These are phyloP conservation scores for Pelargonium australe DNA, from an alignment of 441 rosid genomes.

Conservation along the genomic window DNA sequence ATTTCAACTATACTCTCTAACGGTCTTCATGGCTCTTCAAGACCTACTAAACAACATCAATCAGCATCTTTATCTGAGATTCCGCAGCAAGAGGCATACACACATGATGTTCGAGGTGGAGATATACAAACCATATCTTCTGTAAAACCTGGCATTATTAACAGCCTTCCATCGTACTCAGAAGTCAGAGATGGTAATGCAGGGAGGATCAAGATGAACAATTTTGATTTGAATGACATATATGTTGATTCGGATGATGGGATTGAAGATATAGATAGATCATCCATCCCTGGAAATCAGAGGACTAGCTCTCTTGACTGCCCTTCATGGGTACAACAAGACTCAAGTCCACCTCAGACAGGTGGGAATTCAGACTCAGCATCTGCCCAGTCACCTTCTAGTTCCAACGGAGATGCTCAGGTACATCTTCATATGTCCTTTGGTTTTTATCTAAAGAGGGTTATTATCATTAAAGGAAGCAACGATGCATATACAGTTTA, in stretches of 20 bases:
- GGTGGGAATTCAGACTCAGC: slow-evolving; percentile 92
- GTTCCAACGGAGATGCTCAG: slow-evolving; percentile 82
- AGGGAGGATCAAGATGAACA: slow-evolving; percentile 55
- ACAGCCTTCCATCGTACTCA: slow-evolving; percentile 25
- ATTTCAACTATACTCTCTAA: slow-evolving; percentile 36
- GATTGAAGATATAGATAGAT: slow-evolving; percentile 63
- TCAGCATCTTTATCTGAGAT: slow-evolving; percentile 32
- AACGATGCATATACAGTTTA: neutral
- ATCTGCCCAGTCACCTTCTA: slow-evolving; percentile 91
- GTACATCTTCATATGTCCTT: slow-evolving; percentile 27
- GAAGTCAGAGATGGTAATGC: slow-evolving; percentile 32
- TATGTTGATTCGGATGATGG: slow-evolving; percentile 81
- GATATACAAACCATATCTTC: slow-evolving; percentile 21
- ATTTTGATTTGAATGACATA: slow-evolving; percentile 81
- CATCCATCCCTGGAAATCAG: slow-evolving; percentile 49
- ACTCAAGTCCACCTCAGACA: slow-evolving; percentile 89
- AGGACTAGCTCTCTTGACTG: slow-evolving; percentile 66
- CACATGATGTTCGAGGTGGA: slow-evolving; percentile 27
- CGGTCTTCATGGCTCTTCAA: slow-evolving; percentile 34
- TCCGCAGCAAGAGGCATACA: slow-evolving; percentile 34
- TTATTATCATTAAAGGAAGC: slow-evolving; percentile 7
- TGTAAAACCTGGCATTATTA: slow-evolving; percentile 23
- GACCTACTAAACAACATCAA: slow-evolving; percentile 36
- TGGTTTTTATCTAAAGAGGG: slow-evolving; percentile 1
- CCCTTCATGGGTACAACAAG: slow-evolving; percentile 70